Percentiles rank a stretch among this genome's conserved stretches.
Evolutionary conservation across 2,329 filamentous ascomycete genomes (phyloP).

Genomic region (Tolypocladium paradoxum): DNA sequence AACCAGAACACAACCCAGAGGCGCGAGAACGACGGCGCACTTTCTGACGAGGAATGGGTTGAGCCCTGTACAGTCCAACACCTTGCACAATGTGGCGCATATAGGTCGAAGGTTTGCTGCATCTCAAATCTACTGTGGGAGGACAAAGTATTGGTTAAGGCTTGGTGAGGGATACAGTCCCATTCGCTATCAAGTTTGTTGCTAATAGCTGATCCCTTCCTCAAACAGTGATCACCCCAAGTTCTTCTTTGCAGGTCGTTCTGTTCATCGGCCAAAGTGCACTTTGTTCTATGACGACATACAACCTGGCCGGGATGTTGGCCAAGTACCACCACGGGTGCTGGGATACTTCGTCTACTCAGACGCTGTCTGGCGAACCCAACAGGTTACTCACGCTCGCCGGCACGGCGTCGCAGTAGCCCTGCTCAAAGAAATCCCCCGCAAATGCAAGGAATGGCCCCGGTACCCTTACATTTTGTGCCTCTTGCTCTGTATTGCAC

Average conservation of each 20-base stretch:
- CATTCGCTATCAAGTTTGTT: no score
- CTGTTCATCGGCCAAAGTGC: not conserved
- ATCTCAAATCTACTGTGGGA: no score
- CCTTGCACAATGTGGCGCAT: no score
- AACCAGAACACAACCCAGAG: not conserved
- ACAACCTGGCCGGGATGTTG: no score
- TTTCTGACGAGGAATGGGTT: no score
- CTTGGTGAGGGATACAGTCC: no score
- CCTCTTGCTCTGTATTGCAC: not conserved
- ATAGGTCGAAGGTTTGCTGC: no score
- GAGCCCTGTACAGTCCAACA: no score
- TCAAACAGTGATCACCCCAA: not conserved
- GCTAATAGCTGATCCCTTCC: not conserved
- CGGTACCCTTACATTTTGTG: not conserved
- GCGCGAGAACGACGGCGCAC: not conserved
- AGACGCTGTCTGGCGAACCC: no score
- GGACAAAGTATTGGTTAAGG: not conserved
- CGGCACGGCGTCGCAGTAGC: no score
- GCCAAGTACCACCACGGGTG: not conserved
- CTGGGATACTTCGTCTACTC: not conserved
- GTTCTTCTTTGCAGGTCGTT: not conserved
- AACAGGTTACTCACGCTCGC: no score
- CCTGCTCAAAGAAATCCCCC: no score
- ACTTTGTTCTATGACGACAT: not conserved
- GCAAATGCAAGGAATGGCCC: not conserved